Base-by-base conservation (phyloP, 2,329 filamentous ascomycete species). In the Rutstroemia sp. region DNA sequence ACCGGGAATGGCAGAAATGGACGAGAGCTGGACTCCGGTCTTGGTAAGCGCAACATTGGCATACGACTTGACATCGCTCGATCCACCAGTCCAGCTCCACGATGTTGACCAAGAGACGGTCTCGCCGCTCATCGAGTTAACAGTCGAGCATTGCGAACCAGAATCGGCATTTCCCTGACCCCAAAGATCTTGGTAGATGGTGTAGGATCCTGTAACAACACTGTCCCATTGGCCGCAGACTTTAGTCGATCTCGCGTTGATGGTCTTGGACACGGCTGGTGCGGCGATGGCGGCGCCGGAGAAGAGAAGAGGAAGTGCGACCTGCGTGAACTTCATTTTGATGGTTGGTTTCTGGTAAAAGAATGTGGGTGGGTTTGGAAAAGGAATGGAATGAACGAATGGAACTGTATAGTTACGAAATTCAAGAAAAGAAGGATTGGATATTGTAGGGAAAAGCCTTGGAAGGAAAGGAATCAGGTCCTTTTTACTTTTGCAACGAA, bases 11-110 rank as follows among this genome's bases (percentile, higher is more conserved):
- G 57, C 67, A 10, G 61, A 58, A 44, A 76, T 68, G 16, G 65
- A 64, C 4, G 69, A 71, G 39, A 76, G 60, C 58, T 69, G 39
- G 1, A 36, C 23, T 36, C 59, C 61, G 69, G 67, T 27, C 59
- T 63, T 25, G 65, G 76, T 70, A 59, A 73, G 57, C 39, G 53
- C 69, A 16, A 68, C 70, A 50, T 75, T 74, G 38, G 73, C 70
- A 54, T 68, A 76, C 17, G 72, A 74, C 61, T 75, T 76, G 16
- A 77, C 73, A 36, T 69, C 59, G 48, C 56, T 60, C 0, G 54
- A 25, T 9, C 64, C 68, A 23, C 73, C 73, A 5, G 64, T 60
- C 73, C 73, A 75, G n/a, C 65, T 67, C 71, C 70, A 75, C 8
- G 61, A 62, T 9, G 72, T 73, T 50, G 70, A 68, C 73, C 73